Base-by-base conservation (phyloP, 345 rosid genomes). In the Physaria fendleri region DNA sequence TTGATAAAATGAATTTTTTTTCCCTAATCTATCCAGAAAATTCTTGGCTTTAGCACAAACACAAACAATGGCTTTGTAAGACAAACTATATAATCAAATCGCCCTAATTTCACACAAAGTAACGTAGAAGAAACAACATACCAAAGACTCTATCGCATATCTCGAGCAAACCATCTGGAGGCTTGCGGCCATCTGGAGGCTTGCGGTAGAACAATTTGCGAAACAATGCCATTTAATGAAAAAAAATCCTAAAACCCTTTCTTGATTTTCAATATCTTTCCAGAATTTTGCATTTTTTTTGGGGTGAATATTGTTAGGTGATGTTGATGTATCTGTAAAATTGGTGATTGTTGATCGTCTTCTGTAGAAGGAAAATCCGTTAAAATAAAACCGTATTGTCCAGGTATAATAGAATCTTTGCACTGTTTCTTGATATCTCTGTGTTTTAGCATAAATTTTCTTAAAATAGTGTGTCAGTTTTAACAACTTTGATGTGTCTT, bases 111-210 rank as follows among this genome's bases (percentile, higher is more conserved):
- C 39, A 46, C 13, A 50, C 6, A 51, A 35, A 33, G 42, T 30
- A 59, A 23, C 22, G 13, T 59, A 9, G 7, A 13, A 16, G n/a
- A 32, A 35, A 45, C 54, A 61, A 72, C 73, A 41, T 33, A 92
- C 97, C 95, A 72, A 77, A 92, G 46, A 88, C 85, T 59, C 84
- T 75, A 68, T 92, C 97, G 45, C 80, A 84, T 62, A 92, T 84
- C 93, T 92, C 97, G 47, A 92, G 85, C 63, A 92, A 76, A 3
- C 98, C 97, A 55, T 92, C 97, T 20, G 98, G 97, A 3, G n/a
- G n/a, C n/a, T n/a, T n/a, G n/a, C n/a, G n/a, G n/a, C n/a, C n/a
- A n/a, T n/a, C n/a, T n/a, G n/a, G n/a, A n/a, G 95, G 98, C 64
- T 88, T 88, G 71, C 76, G 72, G 64, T 80, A 83, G 64, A 92